Conservation (phyloP, 108 stramenopile species). For the Nitzschia sp. region DNA sequence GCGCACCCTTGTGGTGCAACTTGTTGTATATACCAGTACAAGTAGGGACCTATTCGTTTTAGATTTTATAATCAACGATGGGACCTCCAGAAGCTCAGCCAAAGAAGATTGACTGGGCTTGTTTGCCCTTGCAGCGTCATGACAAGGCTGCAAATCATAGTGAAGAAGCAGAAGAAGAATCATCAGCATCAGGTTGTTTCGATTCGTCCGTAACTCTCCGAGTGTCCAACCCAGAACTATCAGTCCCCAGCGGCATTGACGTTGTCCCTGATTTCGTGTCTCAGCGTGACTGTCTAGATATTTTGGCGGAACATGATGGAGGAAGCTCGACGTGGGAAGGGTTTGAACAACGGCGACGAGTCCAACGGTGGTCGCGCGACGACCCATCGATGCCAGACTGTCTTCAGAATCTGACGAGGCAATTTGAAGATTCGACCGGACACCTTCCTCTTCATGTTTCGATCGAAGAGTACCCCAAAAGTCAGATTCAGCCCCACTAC, state of each 20-base stretch:
- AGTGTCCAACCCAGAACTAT: conserved; percentile 1
- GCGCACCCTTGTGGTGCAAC: too few relatives aligned
- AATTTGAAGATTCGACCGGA: conserved; percentile 10
- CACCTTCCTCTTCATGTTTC: conserved; percentile 19
- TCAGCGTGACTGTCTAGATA: conserved; percentile 12
- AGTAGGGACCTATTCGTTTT: too few relatives aligned
- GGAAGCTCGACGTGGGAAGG: conserved; percentile 49
- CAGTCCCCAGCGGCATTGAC: conserved; percentile 7
- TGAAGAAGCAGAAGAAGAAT: too few relatives aligned
- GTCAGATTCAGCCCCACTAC: conserved; percentile 19
- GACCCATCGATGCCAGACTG: conserved; percentile 19
- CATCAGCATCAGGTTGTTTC: too few relatives aligned
- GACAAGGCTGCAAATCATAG: too few relatives aligned
- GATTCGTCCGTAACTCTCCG: neutral
- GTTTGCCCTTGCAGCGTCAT: neutral
- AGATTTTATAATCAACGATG: neutral
- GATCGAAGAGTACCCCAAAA: conserved; percentile 34
- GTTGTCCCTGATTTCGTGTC: conserved; percentile 23
- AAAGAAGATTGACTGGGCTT: neutral
- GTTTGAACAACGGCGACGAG: conserved; percentile 63
- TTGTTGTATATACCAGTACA: too few relatives aligned
- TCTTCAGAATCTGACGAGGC: conserved; percentile 9
- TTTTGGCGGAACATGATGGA: conserved; percentile 12
- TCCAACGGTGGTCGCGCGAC: conserved; percentile 44
- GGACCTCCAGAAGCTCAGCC: conserved; percentile 9